Evolutionary conservation across 2,329 filamentous ascomycete genomes (phyloP).

Genomic region (Septoria linicola): DNA sequence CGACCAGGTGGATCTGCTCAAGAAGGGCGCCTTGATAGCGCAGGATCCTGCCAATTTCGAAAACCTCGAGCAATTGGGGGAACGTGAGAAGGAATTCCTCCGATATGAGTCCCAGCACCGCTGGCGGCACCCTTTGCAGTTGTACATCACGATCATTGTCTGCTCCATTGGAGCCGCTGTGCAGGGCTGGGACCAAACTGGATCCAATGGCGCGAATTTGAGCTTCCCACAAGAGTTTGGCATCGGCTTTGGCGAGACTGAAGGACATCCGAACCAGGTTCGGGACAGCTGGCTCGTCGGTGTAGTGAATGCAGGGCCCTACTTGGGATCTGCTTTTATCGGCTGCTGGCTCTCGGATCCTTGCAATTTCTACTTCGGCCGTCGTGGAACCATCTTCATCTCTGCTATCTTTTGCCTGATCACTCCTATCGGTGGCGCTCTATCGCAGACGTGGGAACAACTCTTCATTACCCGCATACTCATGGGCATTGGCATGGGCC

Average conservation of each 20-base stretch:
- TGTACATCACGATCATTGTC: conserved; percentile 54
- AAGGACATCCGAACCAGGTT: conserved; percentile 37
- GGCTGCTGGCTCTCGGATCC: conserved; percentile 42
- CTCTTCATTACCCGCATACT: conserved; percentile 42
- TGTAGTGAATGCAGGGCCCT: conserved; percentile 61
- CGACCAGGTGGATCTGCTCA: conserved; percentile 44
- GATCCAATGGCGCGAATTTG: conserved; percentile 54
- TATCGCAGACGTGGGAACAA: conserved; percentile 55
- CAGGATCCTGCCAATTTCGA: conserved; percentile 50
- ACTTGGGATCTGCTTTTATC: conserved; percentile 46
- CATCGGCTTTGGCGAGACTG: conserved; percentile 29
- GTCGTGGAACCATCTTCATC: conserved; percentile 43
- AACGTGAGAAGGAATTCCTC: conserved; percentile 45
- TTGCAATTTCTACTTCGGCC: conserved; percentile 41
- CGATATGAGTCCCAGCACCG: conserved; percentile 49
- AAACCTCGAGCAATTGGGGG: conserved; percentile 44
- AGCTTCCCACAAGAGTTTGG: conserved; percentile 46
- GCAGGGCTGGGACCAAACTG: conserved; percentile 39
- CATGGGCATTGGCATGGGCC: conserved; percentile 46
- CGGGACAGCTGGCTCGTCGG: conserved; percentile 62
- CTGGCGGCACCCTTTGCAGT: conserved; percentile 50
- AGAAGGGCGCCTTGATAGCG: conserved; percentile 52
- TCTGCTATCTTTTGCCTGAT: conserved; percentile 59
- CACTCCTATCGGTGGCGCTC: conserved; percentile 65
- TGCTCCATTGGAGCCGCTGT: conserved; percentile 55